Evolutionary conservation across 2,329 filamentous ascomycete species (phyloP).

Genomic region (Emericellopsis atlantica): DNA sequence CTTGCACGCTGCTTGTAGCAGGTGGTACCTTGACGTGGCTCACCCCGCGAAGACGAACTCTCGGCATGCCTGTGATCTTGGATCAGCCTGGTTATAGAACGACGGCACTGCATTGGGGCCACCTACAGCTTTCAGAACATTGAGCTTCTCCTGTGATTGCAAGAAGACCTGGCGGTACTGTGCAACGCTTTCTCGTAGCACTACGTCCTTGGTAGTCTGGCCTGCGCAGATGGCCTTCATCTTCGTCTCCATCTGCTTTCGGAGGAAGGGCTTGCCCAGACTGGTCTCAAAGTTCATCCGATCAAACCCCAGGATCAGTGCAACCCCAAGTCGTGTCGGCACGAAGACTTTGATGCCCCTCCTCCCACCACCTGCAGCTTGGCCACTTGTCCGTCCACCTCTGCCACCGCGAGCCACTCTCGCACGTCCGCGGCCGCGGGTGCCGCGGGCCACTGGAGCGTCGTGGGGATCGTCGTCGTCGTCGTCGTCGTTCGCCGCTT

Average conservation of each 20-base stretch:
- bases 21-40: neutral
- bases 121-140: constrained; percentile 50
- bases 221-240: constrained; percentile 97
- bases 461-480: constrained; percentile 24
- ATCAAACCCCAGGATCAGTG: constrained; percentile 88
- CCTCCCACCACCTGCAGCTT: constrained; percentile 27
- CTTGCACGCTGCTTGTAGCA: too few relatives aligned
- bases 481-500: constrained; percentile 20
- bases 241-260: constrained; percentile 94
- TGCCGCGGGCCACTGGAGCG: constrained; percentile 32
- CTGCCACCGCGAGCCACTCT: constrained; percentile 24
- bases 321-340: constrained; percentile 81
- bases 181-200: constrained; percentile 71
- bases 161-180: constrained; percentile 82
- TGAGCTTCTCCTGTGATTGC: constrained; percentile 66
- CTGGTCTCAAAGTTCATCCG: constrained; percentile 87
- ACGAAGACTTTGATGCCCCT: constrained; percentile 70
- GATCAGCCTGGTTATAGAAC: neutral
- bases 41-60: constrained; percentile 21
- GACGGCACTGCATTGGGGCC: neutral
- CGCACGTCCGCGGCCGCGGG: constrained; percentile 29
- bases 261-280: constrained; percentile 86
- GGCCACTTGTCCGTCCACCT: constrained; percentile 25
- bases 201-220: constrained; percentile 56
- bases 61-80: constrained; percentile 17